Percentiles rank a stretch among this genome's conserved stretches.
Conservation (phyloP, 768 basidiomycete genomes). For the Cubamyces lactineus region DNA sequence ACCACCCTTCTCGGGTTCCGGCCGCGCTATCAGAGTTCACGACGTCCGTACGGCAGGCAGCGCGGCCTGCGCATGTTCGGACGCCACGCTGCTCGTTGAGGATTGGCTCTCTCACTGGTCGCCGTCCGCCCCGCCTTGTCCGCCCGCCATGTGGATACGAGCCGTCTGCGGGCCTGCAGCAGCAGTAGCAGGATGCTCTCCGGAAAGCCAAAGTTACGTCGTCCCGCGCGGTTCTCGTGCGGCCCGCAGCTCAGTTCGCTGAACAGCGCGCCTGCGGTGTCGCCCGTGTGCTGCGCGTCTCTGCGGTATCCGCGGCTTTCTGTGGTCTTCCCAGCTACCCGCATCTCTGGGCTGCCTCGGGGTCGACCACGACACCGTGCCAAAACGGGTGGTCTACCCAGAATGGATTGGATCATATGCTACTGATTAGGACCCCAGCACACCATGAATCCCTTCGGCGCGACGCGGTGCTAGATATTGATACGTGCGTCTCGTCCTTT, state of each 20-base stretch:
- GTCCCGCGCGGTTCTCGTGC: slow-evolving; percentile 1
- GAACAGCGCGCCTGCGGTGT: too few relatives aligned
- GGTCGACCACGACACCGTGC: too few relatives aligned
- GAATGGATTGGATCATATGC: too few relatives aligned
- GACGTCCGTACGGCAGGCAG: not conserved
- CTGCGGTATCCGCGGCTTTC: slow-evolving; percentile 1
- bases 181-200: not conserved
- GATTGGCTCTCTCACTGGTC: too few relatives aligned
- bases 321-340: too few relatives aligned
- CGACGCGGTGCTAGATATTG: too few relatives aligned
- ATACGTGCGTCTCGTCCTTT: too few relatives aligned
- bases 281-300: not conserved
- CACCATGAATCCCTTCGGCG: too few relatives aligned
- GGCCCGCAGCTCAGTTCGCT: not conserved
- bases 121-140: not conserved
- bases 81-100: not conserved
- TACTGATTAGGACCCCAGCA: too few relatives aligned
- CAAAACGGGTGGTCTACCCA: too few relatives aligned
- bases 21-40: slow-evolving; percentile 6
- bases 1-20: not conserved
- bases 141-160: not conserved
- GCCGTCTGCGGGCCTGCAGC: not conserved
- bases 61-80: not conserved
- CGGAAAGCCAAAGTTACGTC: slow-evolving; percentile 4
- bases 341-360: too few relatives aligned